phyloP scores from a whole-genome alignment of 768 basidiomycete genomes.

The Suillus lakei region DNA sequence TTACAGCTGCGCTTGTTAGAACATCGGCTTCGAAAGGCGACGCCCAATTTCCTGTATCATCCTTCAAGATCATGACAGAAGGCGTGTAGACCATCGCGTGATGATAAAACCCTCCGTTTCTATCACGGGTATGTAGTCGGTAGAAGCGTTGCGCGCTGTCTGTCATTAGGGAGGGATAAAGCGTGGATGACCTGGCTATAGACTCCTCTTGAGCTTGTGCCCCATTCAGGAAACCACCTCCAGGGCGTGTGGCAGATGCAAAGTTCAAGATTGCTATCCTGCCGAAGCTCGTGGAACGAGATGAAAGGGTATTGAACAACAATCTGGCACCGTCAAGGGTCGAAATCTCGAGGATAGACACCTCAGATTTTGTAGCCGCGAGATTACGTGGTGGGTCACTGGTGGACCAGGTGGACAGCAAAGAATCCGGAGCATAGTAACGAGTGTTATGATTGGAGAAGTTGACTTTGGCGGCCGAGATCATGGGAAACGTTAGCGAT shows the following conservation, averaged over 20 bases:
- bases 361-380: slow-evolving; percentile 22
- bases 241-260: slow-evolving; percentile 75
- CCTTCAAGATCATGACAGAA: slow-evolving; percentile 60
- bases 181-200: slow-evolving; percentile 74
- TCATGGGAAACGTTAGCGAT: slow-evolving; percentile 34
- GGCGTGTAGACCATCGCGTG: slow-evolving; percentile 82
- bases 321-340: slow-evolving; percentile 65
- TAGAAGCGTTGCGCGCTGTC: slow-evolving; percentile 64
- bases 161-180: slow-evolving; percentile 67
- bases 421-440: slow-evolving; percentile 56
- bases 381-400: slow-evolving; percentile 13
- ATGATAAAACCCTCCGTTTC: slow-evolving; percentile 65
- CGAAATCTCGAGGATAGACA: slow-evolving; percentile 63
- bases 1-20: slow-evolving; percentile 76
- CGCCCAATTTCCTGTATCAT: slow-evolving; percentile 61
- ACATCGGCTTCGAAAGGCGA: slow-evolving; percentile 66
- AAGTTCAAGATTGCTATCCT: slow-evolving; percentile 74
- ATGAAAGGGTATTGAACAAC: slow-evolving; percentile 28
- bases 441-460: slow-evolving; percentile 48
- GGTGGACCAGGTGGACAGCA: slow-evolving; percentile 51
- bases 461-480: slow-evolving; percentile 37
- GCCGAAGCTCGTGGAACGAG: slow-evolving; percentile 19
- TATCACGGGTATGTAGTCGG: slow-evolving; percentile 53
- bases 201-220: slow-evolving; percentile 83
- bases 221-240: slow-evolving; percentile 76